phyloP scores from a whole-genome alignment of 257 asterid species.

The Nicotiana paniculata region DNA sequence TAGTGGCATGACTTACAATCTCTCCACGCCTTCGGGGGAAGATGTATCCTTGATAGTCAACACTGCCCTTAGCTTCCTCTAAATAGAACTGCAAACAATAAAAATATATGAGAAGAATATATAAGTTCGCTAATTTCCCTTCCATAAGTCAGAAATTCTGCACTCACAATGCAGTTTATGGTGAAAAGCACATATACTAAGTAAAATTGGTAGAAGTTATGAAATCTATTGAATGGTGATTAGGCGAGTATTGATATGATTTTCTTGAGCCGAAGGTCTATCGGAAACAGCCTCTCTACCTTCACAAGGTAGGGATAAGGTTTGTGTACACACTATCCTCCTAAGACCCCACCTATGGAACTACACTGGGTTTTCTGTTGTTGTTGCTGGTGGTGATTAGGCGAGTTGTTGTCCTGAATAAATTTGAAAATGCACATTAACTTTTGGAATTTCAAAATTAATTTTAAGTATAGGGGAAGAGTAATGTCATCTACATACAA shows the following conservation, averaged over 20 bases:
- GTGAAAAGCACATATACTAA: not conserved
- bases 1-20: conserved; percentile 35
- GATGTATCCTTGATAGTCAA: conserved; percentile 88
- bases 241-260: no score
- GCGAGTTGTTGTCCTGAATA: not conserved
- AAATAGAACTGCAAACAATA: conserved; percentile 64
- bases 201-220: not conserved
- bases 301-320: no score
- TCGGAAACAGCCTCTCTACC: no score
- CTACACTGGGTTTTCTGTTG: no score
- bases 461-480: not conserved
- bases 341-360: no score
- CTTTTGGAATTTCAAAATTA: not conserved
- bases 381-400: not conserved
- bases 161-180: not conserved
- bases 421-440: not conserved
- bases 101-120: not conserved
- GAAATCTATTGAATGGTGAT: not conserved
- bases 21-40: conserved; percentile 86
- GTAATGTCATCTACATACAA: not conserved
- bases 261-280: no score
- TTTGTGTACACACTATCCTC: no score
- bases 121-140: not conserved
- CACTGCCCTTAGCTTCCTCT: conserved; percentile 88
- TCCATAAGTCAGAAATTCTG: not conserved